Evolutionary conservation across 2,329 filamentous ascomycete genomes (phyloP).

Genomic region (Xylariales sp.): DNA sequence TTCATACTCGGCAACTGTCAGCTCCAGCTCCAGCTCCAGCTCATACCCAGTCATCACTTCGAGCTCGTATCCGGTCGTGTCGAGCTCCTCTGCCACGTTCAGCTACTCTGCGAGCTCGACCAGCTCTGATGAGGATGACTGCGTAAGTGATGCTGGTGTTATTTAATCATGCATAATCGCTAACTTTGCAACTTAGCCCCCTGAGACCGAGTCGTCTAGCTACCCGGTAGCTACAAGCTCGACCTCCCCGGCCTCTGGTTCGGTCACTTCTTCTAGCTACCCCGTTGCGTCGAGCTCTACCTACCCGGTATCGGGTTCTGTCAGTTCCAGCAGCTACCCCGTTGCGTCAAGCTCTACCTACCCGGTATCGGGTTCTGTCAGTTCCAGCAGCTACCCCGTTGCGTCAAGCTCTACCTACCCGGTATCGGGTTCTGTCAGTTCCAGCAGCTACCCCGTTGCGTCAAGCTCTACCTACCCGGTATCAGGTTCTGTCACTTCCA

Average conservation of each 20-base stretch:
- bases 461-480: slow-evolving; percentile 19
- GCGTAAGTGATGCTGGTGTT: not conserved
- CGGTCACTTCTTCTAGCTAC: not conserved
- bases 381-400: slow-evolving; percentile 25
- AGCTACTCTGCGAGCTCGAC: not conserved
- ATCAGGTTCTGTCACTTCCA: not conserved
- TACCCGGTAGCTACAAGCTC: not conserved
- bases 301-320: not conserved
- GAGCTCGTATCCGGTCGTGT: not conserved
- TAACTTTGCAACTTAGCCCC: not conserved
- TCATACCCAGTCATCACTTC: not conserved
- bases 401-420: slow-evolving; percentile 21
- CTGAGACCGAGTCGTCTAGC: not conserved
- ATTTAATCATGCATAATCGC: not conserved
- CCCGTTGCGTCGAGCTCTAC: not conserved
- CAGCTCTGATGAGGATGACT: slow-evolving; percentile 9
- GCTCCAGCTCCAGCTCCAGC: not conserved
- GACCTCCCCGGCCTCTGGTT: not conserved
- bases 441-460: slow-evolving; percentile 1
- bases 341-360: slow-evolving; percentile 18
- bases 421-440: not conserved
- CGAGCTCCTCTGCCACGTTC: not conserved
- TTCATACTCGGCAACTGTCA: not conserved
- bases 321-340: slow-evolving; percentile 13
- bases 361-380: slow-evolving; percentile 8